These are phyloP conservation scores for Pelargonium citronellum DNA, from an alignment of 441 rosid genomes.

Conservation along the genomic window DNA sequence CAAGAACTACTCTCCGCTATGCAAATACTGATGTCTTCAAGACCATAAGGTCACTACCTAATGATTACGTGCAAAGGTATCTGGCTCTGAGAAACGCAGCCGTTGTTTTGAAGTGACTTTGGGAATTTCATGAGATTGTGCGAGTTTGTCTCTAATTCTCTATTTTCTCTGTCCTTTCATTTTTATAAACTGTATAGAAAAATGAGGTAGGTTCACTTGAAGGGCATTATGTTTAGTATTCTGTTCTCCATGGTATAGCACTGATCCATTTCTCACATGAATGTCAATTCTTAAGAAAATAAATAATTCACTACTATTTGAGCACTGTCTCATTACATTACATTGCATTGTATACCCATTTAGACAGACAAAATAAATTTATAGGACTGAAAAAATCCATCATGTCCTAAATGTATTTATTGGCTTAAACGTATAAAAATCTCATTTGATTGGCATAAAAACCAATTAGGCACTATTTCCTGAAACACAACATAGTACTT, in stretches of 20 bases:
- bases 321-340: too few species aligned
- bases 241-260: not conserved
- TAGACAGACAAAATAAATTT: too few species aligned
- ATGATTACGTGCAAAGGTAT: constrained; percentile 75
- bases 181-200: not conserved
- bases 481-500: not conserved
- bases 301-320: too few species aligned
- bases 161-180: not conserved
- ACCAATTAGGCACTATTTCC: not conserved
- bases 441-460: not conserved
- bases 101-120: constrained; percentile 52
- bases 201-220: not conserved
- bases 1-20: constrained; percentile 77
- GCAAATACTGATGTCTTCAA: constrained; percentile 76
- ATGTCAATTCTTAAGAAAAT: too few species aligned
- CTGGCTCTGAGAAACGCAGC: constrained; percentile 83
- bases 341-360: too few species aligned
- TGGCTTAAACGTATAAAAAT: not conserved
- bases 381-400: not conserved
- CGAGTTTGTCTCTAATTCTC: not conserved
- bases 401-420: not conserved
- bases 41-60: constrained; percentile 70
- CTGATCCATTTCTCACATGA: not conserved
- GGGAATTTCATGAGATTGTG: not conserved
- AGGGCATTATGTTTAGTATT: not conserved